Evolutionary conservation across 192 early-diverging fungal species (phyloP).

Genomic region (Entomortierella chlamydospora): DNA sequence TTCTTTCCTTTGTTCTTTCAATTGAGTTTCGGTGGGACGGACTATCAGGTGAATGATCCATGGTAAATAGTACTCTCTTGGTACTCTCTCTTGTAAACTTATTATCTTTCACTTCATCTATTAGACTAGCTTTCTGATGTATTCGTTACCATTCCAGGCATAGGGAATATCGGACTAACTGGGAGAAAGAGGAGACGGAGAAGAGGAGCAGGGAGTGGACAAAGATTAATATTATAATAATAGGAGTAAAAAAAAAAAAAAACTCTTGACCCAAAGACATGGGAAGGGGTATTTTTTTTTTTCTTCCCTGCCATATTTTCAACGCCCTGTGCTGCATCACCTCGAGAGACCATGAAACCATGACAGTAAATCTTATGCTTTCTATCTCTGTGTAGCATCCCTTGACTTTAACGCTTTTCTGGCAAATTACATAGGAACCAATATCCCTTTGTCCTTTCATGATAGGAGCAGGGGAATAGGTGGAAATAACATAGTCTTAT

Average conservation of each 20-base stretch:
- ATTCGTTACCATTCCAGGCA: slow-evolving; percentile 5
- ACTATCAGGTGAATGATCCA: no score
- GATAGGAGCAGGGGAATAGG: no score
- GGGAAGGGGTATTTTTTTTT: not conserved
- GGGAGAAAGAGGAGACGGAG: slow-evolving; percentile 18
- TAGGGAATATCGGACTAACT: not conserved
- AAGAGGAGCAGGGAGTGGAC: slow-evolving; percentile 1
- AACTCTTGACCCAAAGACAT: slow-evolving; percentile 1
- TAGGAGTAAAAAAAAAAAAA: not conserved
- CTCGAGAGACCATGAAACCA: not conserved
- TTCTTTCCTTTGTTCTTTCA: no score
- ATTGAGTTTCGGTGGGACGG: no score
- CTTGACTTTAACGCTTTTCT: no score
- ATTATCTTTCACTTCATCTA: no score
- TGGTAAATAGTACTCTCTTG: no score
- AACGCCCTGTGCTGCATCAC: slow-evolving; percentile 1
- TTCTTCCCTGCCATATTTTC: not conserved
- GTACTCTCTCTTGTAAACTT: not conserved
- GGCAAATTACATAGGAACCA: no score
- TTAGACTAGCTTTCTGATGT: not conserved
- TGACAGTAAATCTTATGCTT: not conserved
- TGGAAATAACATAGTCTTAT: no score
- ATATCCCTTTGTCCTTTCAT: no score
- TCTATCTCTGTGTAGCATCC: no score
- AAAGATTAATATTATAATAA: not conserved